These are phyloP conservation scores for Fusarium oligoseptatum DNA, from an alignment of 2,329 filamentous ascomycete genomes.

Conservation along the genomic window DNA sequence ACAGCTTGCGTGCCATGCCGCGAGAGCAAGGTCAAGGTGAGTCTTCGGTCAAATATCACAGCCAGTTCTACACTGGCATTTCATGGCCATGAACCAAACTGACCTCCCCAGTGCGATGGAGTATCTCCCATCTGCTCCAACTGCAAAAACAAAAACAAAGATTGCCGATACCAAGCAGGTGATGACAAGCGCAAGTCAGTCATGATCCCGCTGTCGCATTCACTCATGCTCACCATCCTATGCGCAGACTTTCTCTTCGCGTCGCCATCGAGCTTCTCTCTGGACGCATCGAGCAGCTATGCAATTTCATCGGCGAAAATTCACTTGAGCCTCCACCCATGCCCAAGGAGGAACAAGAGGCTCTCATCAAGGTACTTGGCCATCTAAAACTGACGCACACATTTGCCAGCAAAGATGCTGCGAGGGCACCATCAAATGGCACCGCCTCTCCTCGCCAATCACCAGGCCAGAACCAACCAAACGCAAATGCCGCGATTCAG, in stretches of 20 bases:
- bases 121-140: slow-evolving; percentile 31
- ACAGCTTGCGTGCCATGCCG: slow-evolving; percentile 59
- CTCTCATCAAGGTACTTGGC: slow-evolving; percentile 29
- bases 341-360: slow-evolving; percentile 39
- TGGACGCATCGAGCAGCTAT: slow-evolving; percentile 30
- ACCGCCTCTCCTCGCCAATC: slow-evolving; percentile 9
- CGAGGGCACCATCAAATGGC: slow-evolving; percentile 2
- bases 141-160: slow-evolving; percentile 35
- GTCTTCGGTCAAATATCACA: not conserved
- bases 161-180: slow-evolving; percentile 35
- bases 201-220: not conserved
- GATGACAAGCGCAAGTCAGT: slow-evolving; percentile 38
- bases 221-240: not conserved
- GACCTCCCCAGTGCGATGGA: slow-evolving; percentile 29
- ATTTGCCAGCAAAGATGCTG: slow-evolving; percentile 28
- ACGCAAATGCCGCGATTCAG: not conserved
- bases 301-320: slow-evolving; percentile 56
- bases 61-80: not conserved
- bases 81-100: not conserved
- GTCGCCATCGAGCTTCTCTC: slow-evolving; percentile 34
- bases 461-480: not conserved
- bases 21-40: slow-evolving; percentile 59
- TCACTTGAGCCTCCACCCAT: slow-evolving; percentile 55
- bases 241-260: slow-evolving; percentile 27
- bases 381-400: slow-evolving; percentile 30